These are phyloP conservation scores for Diaporthe longicolla DNA, from an alignment of 2,329 filamentous ascomycete species.

Conservation along the genomic window DNA sequence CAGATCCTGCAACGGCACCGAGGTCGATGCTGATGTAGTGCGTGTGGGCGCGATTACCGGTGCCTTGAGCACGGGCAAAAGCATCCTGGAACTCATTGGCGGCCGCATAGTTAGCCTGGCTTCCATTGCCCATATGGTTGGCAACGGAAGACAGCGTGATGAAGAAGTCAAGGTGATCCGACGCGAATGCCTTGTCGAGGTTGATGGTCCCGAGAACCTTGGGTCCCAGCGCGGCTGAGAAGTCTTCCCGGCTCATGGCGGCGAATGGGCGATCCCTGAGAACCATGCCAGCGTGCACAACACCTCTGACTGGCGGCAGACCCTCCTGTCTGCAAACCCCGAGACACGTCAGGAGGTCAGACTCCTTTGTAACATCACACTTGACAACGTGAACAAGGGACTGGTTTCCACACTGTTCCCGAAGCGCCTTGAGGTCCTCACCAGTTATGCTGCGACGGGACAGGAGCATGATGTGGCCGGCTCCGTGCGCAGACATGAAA, in stretches of 20 bases:
- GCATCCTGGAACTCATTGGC: constrained; percentile 54
- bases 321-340: constrained; percentile 34
- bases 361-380: constrained; percentile 52
- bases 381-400: constrained; percentile 48
- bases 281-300: constrained; percentile 61
- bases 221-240: constrained; percentile 24
- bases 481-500: constrained; percentile 50
- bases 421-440: constrained; percentile 34
- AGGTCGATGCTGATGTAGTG: constrained; percentile 38
- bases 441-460: constrained; percentile 47
- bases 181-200: constrained; percentile 44
- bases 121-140: constrained; percentile 53
- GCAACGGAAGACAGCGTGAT: constrained; percentile 56
- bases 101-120: constrained; percentile 58
- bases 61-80: constrained; percentile 31
- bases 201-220: constrained; percentile 45
- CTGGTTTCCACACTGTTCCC: constrained; percentile 40
- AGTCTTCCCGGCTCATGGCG: constrained; percentile 37
- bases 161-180: constrained; percentile 54
- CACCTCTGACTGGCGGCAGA: constrained; percentile 55
- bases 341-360: constrained; percentile 31
- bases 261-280: constrained; percentile 44
- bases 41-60: constrained; percentile 1
- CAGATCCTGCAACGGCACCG: constrained; percentile 32
- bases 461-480: constrained; percentile 50